A percentile compares a stretch with the other conserved stretches of the same genome.
These are phyloP conservation scores for Cubamyces lactineus DNA, from an alignment of 768 basidiomycete species.

Conservation along the genomic window DNA sequence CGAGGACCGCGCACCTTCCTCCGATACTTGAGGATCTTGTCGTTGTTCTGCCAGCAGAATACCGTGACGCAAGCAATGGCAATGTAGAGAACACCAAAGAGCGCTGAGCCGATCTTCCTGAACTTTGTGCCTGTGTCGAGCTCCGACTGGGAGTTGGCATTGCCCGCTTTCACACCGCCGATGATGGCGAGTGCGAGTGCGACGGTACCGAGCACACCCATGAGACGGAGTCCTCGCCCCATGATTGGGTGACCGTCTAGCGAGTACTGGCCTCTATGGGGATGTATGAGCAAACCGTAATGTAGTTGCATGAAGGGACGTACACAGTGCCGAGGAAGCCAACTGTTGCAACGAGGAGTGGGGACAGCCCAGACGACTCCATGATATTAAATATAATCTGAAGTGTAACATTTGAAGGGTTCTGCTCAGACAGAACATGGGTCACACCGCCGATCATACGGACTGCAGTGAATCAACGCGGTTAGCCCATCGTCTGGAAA, in stretches of 20 bases:
- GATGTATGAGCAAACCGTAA: too few relatives aligned
- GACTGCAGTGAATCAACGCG: constrained; percentile 39
- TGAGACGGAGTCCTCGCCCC: constrained; percentile 26
- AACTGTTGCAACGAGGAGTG: constrained; percentile 42
- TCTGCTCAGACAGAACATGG: constrained; percentile 56
- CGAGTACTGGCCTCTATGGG: constrained; percentile 33
- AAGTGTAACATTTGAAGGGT: constrained; percentile 45
- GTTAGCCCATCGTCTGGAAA: not conserved
- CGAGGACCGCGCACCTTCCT: constrained; percentile 1
- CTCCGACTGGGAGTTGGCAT: constrained; percentile 21
- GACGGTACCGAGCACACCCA: constrained; percentile 32
- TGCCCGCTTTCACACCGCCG: constrained; percentile 33
- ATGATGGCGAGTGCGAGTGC: constrained; percentile 39
- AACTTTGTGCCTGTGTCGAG: constrained; percentile 31
- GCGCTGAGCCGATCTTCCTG: constrained; percentile 38
- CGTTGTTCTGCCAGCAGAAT: constrained; percentile 19
- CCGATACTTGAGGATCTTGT: constrained; percentile 13
- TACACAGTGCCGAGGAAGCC: constrained; percentile 42
- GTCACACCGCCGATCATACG: constrained; percentile 62
- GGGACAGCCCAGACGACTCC: constrained; percentile 43
- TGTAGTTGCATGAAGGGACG: too few relatives aligned
- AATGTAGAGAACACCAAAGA: constrained; percentile 44
- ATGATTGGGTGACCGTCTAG: constrained; percentile 27
- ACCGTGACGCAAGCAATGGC: constrained; percentile 31
- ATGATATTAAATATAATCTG: constrained; percentile 56